A percentile compares a stretch with the other conserved stretches of the same genome.
These are phyloP conservation scores for Kodamaea fukazawae DNA, from an alignment of 805 yeast genomes.

Conservation along the genomic window DNA sequence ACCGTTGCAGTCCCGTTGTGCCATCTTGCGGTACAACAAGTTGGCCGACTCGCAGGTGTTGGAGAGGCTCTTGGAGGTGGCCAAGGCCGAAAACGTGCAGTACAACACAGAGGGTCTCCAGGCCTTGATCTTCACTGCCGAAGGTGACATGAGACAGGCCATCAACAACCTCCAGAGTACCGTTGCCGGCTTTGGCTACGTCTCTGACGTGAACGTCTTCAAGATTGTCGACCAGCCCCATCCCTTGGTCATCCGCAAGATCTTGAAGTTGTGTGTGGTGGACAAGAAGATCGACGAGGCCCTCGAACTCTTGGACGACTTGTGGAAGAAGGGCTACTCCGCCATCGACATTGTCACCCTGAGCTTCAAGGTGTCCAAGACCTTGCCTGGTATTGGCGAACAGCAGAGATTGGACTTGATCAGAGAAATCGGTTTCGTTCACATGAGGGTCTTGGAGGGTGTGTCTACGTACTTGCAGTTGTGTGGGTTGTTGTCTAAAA, in stretches of 20 bases:
- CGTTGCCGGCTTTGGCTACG: slow-evolving; percentile 88
- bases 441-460: slow-evolving; percentile 91
- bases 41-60: slow-evolving; percentile 83
- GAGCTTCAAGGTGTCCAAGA: slow-evolving; percentile 82
- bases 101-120: slow-evolving; percentile 87
- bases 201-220: slow-evolving; percentile 90
- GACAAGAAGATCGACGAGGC: slow-evolving; percentile 58
- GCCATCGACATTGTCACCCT: slow-evolving; percentile 92
- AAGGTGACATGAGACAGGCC: slow-evolving; percentile 99
- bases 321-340: slow-evolving; percentile 90
- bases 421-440: slow-evolving; percentile 84
- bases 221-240: slow-evolving; percentile 96
- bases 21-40: slow-evolving; percentile 81
- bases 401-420: slow-evolving; percentile 69
- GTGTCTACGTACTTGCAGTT: slow-evolving; percentile 84
- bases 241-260: slow-evolving; percentile 74
- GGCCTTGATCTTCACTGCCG: slow-evolving; percentile 91
- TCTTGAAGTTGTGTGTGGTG: slow-evolving; percentile 46
- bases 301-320: slow-evolving; percentile 55
- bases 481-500: slow-evolving; percentile 73
- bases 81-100: slow-evolving; percentile 66
- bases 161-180: slow-evolving; percentile 91
- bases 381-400: slow-evolving; percentile 67
- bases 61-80: slow-evolving; percentile 68
- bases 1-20: slow-evolving; percentile 95